Evolutionary conservation across 495 filamentous ascomycete genomes (phyloP).

Genomic region (Jackrogersella multiformis): DNA sequence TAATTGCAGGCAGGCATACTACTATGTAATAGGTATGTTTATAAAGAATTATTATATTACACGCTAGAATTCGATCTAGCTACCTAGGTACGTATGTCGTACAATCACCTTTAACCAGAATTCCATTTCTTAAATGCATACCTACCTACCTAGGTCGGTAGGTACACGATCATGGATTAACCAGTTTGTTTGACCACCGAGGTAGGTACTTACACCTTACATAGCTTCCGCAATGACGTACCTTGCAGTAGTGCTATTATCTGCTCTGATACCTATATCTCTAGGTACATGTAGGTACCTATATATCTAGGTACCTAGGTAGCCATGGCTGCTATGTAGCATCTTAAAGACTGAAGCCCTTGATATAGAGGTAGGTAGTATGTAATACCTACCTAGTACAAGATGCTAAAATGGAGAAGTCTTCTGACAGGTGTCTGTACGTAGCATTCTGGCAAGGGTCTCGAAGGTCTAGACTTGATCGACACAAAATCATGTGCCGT

Average conservation of each 20-base stretch:
- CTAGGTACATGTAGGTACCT: no score
- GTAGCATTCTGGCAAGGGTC: constrained; percentile 24
- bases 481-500: constrained; percentile 37
- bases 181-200: constrained; percentile 6
- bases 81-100: not conserved
- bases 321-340: no score
- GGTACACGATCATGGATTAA: no score
- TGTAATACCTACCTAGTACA: constrained; percentile 13
- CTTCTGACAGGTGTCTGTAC: constrained; percentile 22
- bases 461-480: constrained; percentile 37
- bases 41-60: not conserved
- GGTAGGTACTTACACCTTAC: no score
- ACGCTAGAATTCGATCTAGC: not conserved
- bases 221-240: constrained; percentile 10
- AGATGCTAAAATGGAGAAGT: constrained; percentile 18
- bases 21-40: not conserved
- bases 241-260: constrained; percentile 32
- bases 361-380: no score
- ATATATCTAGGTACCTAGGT: no score
- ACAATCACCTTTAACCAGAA: not conserved
- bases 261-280: constrained; percentile 1
- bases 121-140: not conserved
- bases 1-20: no score
- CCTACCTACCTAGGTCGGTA: no score
- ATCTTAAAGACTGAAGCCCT: no score